Evolutionary conservation across 108 stramenopile species (phyloP).

Genomic region (Epipyxis sp.): DNA sequence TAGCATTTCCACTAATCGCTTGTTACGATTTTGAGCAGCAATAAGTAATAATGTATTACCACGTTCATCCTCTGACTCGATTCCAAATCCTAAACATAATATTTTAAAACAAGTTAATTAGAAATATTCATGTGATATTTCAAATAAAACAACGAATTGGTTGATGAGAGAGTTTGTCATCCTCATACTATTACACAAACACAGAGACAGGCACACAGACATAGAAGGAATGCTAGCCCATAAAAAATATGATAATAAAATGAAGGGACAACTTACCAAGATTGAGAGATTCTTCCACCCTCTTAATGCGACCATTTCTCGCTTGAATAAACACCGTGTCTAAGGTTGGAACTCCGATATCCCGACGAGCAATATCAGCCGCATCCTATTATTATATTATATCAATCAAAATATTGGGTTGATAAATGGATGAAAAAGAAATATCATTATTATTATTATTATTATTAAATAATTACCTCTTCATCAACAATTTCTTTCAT

Average conservation of each 20-base stretch:
- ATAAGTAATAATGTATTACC: constrained; percentile 55
- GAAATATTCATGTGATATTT: too few species aligned
- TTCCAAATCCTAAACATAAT: constrained; percentile 56
- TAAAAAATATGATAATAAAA: too few species aligned
- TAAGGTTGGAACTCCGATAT: constrained; percentile 39
- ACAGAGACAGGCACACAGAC: too few species aligned
- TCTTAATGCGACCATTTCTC: constrained; percentile 55
- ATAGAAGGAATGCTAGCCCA: too few species aligned
- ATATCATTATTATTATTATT: neutral
- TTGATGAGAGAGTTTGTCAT: too few species aligned
- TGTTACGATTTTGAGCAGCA: constrained; percentile 48
- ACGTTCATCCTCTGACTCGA: constrained; percentile 52
- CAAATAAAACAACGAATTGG: constrained; percentile 16
- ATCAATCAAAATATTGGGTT: too few species aligned
- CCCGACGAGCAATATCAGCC: constrained; percentile 32
- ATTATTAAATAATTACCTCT: constrained; percentile 24
- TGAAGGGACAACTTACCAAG: too few species aligned
- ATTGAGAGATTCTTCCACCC: constrained; percentile 56
- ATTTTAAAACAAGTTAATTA: constrained; percentile 3
- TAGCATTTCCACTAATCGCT: constrained; percentile 48
- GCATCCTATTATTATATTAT: too few species aligned
- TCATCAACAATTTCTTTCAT: constrained; percentile 40
- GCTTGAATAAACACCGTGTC: constrained; percentile 60
- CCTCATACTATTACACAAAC: too few species aligned
- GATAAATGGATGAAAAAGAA: too few species aligned